Base-by-base conservation (phyloP, 495 filamentous ascomycete species). In the Cercophora samala region DNA sequence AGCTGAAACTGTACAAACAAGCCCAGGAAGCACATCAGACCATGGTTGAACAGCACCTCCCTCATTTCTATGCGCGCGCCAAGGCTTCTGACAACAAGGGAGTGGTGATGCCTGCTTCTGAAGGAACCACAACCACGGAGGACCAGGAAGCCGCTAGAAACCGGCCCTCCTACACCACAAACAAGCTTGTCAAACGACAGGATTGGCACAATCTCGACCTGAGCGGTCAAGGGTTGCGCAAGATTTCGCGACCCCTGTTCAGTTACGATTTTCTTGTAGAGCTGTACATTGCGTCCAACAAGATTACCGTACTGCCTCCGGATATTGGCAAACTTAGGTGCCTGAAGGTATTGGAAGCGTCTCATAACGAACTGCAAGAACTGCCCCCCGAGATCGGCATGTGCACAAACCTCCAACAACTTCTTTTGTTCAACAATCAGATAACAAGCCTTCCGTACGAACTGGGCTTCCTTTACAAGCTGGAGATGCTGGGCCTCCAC, bases 351-450 rank as follows among this genome's bases (percentile, higher is more conserved):
- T 86, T 99, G 25, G 93, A 99, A 77, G 83, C 93, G 4, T 97
- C 96, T 0, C 85, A 89, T 75, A 99, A 99, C 72, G 84, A 93
- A 19, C 81, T 99, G 23, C 86, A 82, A 8, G 89, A 91, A 72
- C 82, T 99, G 8, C 95, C 95, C 5, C 87, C 91, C 19, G 94
- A 99, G 82, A 87, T 98, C 62, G 96, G 95, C 69, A 98, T 98
- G 93, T 90, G 97, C 66, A 91, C 92, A 53, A 92, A 90, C 68
- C 80, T 99, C 60, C 89, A 89, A 73, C 85, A 86, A 53, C 83
- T 99, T 1, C 79, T 90, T 22, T 80, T 97, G 3, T 97, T 96
- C 74, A 91, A 97, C 76, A 99, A 99, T 76, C 82, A 89, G 58
- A 88, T 99, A 63, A 86, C 84, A 62, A 87, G 84, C 6, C 83